Base-by-base conservation (phyloP, 2,329 filamentous ascomycete species). In the Colletotrichum sp. region DNA sequence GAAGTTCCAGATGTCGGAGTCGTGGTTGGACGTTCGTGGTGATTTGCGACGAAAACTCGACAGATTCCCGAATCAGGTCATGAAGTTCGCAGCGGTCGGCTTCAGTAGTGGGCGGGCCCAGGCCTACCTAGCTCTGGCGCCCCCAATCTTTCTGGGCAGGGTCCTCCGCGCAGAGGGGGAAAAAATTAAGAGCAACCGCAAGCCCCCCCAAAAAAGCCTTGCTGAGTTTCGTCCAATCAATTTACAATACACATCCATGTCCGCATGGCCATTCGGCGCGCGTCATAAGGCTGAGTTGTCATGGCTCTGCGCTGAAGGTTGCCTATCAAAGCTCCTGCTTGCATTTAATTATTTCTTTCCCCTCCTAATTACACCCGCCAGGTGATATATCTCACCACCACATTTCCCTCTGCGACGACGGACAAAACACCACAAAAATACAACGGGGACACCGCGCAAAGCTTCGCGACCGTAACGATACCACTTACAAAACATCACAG, bases 231-330 rank as follows among this genome's bases (percentile, higher is more conserved):
- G 43, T 34, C 74, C 74, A 74, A 74, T 76, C 70, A 59, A 30
- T 21, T 7, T 39, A 16, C 28, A 32, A 32, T 39, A 4, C 12
- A 12, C 36, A 6, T 57, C 63, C 57, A 66, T 59, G 28, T 36
- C 12, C 36, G n/a, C 48, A 48, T 34, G 43, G 55, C 55, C 43
- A 69, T 26, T 65, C 64, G 69, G 21, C 70, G 32, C 52, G 61
- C 73, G 64, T 76, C 74, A 76, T 76, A 76, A 76, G 74, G 74
- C 74, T 76, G 71, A 72, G 52, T 36, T 60, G 52, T 68, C 66
- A 60, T 26, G n/a, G 60, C 34, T 57, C 28, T 68, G 39, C 65
- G n/a, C 28, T 48, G n/a, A 7, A 36, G 61, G 21, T 21, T 21
- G 61, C 34, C 55, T 28, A 28, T 59, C 16, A 59, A 16, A 63